Evolutionary conservation across 257 asterid genomes (phyloP).

Genomic region (Lycium ferocissimum): DNA sequence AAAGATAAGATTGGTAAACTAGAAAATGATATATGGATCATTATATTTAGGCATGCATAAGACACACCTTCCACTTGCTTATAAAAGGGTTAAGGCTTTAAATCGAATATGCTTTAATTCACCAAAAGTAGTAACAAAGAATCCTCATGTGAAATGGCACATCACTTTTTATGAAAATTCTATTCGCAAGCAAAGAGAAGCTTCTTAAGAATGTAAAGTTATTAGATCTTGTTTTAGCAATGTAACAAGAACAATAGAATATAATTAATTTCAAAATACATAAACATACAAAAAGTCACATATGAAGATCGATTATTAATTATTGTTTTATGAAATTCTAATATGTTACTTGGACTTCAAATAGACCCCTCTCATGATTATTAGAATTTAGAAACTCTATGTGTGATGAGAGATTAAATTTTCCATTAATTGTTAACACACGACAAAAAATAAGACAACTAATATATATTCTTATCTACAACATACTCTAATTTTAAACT

Average conservation of each 20-base stretch:
- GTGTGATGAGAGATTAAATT: too few relatives aligned
- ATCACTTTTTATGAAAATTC: constrained; percentile 3
- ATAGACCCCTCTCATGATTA: too few relatives aligned
- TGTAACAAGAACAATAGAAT: neutral
- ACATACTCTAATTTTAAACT: too few relatives aligned
- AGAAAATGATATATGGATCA: neutral
- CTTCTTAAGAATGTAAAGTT: neutral
- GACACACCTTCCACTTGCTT: constrained; percentile 9
- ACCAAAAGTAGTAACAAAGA: constrained; percentile 1
- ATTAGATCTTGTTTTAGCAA: neutral
- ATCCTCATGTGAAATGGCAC: constrained; percentile 1
- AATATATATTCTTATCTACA: too few relatives aligned
- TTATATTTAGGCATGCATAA: constrained; percentile 1
- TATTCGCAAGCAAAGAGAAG: neutral
- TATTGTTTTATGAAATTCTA: too few relatives aligned
- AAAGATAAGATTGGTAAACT: neutral
- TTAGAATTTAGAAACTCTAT: too few relatives aligned
- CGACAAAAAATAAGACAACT: too few relatives aligned
- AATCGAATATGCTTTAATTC: constrained; percentile 18
- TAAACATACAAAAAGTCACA: neutral
- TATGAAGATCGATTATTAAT: too few relatives aligned
- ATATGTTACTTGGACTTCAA: too few relatives aligned
- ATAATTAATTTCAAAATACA: neutral
- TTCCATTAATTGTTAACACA: too few relatives aligned
- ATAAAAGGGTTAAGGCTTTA: constrained; percentile 1